Base-by-base conservation (phyloP, 2,329 filamentous ascomycete genomes). In the Aureobasidium mangrovei region DNA sequence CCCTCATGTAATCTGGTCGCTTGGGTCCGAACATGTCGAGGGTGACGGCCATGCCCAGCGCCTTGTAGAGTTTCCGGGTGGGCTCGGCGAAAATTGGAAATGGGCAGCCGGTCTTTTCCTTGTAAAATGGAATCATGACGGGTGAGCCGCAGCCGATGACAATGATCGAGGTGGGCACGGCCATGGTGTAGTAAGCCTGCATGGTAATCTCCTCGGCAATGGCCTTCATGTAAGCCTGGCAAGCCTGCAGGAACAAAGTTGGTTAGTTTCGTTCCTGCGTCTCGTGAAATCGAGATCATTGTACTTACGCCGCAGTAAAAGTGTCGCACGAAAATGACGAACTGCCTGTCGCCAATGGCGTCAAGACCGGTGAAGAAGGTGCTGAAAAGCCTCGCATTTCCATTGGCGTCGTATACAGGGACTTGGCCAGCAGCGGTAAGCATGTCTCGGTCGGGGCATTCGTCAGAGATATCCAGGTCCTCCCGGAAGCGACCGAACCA, bases 331-430 rank as follows among this genome's bases (percentile, higher is more conserved):
- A 72, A 72, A 47, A 72, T 62, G 32, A 72, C 60, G 8, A 72
- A 61, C 44, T 71, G 69, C 7, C 69, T 63, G 52, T 66, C 61
- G 44, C 70, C 67, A 12, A 65, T 63, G 1, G 64, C 62, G 18
- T 59, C 61, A 44, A 67, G 72, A 3, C 80, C 79, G 33, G 73
- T 75, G 65, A 83, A 84, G 29, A 87, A 69, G 60, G 77, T 81
- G 67, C 78, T 78, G 68, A 88, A 88, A 0, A 77, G 71, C 41
- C 77, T 76, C 10, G 77, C 69, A 54, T 79, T 81, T 54, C 83
- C 82, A 55, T 83, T 67, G 36, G 73, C 72, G 66, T 86, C 84
- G 41, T 85, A 75, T 10, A 89, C 60, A 33, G 64, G 66, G n/a
- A 69, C 61, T 28, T 68, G 62, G 36, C 65, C 61, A 6, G 65